Evolutionary conservation across 768 basidiomycete species (phyloP).

Genomic region (Mycena olivaceomarginata): DNA sequence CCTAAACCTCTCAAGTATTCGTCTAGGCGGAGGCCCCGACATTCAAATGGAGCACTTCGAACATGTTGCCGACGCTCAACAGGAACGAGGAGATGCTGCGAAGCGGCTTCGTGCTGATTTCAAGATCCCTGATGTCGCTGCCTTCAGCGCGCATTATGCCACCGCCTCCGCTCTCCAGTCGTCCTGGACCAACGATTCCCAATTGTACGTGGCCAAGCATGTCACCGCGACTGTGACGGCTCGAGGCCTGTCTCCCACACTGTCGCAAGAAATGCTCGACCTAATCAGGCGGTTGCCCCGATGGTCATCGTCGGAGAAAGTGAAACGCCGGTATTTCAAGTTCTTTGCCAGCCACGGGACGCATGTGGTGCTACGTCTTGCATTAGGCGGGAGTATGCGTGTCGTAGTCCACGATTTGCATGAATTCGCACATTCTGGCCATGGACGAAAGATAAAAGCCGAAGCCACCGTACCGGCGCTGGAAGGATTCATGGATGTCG

Average conservation of each 20-base stretch:
- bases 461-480: no score
- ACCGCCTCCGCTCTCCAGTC: no score
- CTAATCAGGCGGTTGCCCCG: not conserved
- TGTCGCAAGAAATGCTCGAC: conserved; percentile 3
- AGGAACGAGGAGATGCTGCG: not conserved
- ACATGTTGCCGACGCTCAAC: not conserved
- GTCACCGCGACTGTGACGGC: not conserved
- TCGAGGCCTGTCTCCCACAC: not conserved
- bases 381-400: no score
- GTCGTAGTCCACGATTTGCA: no score
- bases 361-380: not conserved
- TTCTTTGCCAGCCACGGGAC: conserved; percentile 5
- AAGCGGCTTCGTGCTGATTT: no score
- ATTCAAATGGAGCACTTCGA: not conserved
- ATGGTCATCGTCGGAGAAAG: not conserved
- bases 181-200: not conserved
- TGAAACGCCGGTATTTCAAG: not conserved
- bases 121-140: no score
- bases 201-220: not conserved
- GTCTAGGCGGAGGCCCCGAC: not conserved
- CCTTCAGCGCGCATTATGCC: no score
- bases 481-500: no score
- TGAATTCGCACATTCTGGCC: no score
- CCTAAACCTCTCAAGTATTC: not conserved
- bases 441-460: no score